Conservation (phyloP, 2,329 filamentous ascomycete species). For the Fusarium globosum region DNA sequence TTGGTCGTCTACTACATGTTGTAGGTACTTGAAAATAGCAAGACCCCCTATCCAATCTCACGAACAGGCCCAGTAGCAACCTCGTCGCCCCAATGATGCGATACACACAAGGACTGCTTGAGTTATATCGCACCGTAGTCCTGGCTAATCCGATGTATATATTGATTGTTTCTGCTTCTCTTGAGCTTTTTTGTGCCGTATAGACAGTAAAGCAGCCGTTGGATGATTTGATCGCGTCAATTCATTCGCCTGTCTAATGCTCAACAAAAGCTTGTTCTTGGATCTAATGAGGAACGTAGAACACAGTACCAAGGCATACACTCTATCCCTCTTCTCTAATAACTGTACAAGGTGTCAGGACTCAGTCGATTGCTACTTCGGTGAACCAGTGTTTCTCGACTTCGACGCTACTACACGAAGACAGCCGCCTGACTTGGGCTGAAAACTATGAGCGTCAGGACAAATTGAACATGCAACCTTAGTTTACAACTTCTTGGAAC, state of each 20-base stretch:
- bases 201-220: not conserved
- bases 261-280: not conserved
- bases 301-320: too few relatives aligned
- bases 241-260: not conserved
- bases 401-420: not conserved
- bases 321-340: not conserved
- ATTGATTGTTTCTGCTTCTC: not conserved
- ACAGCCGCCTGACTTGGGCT: not conserved
- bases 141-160: too few relatives aligned
- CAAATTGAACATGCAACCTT: not conserved
- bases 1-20: not conserved
- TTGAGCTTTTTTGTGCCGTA: not conserved
- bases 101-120: not conserved
- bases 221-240: not conserved
- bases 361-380: not conserved
- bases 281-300: not conserved
- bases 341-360: not conserved
- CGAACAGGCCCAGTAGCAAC: not conserved
- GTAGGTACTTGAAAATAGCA: not conserved
- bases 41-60: not conserved
- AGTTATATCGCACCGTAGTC: not conserved
- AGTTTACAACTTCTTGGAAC: too few relatives aligned
- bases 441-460: not conserved
- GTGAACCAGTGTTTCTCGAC: not conserved
- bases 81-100: not conserved